Evolutionary conservation across 352 stramenopile genomes (phyloP).

Genomic region (Globisporangium spiculum): DNA sequence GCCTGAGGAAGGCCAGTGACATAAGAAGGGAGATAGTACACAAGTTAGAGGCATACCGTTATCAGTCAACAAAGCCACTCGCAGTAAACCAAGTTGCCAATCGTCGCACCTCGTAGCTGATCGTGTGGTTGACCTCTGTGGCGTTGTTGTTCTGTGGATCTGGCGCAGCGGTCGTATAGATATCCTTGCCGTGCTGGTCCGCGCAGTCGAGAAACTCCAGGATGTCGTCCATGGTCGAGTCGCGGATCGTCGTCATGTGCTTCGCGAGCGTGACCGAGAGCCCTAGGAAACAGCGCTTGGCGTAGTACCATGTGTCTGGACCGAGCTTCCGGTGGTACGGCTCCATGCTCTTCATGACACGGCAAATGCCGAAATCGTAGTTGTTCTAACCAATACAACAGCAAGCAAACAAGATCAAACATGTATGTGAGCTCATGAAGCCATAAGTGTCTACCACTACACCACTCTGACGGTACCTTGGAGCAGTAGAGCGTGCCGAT

Average conservation of each 20-base stretch:
- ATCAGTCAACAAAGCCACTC: background rate
- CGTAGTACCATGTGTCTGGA: constrained; percentile 95
- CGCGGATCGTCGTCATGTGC: constrained; percentile 94
- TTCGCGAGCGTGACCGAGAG: constrained; percentile 93
- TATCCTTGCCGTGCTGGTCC: constrained; percentile 90
- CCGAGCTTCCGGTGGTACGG: constrained; percentile 96
- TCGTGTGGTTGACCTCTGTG: constrained; percentile 71
- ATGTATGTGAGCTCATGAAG: background rate
- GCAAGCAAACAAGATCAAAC: background rate
- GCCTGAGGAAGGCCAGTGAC: constrained; percentile 34
- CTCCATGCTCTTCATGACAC: constrained; percentile 95
- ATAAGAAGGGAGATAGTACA: background rate
- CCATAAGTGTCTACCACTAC: background rate
- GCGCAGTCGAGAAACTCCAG: constrained; percentile 91
- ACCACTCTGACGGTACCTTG: constrained; percentile 48
- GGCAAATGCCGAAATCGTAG: constrained; percentile 95
- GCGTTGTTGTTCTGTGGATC: constrained; percentile 27
- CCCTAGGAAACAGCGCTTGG: constrained; percentile 94
- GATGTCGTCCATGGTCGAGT: constrained; percentile 94
- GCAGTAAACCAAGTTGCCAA: too few species aligned
- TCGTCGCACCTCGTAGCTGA: constrained; percentile 86
- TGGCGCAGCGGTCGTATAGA: constrained; percentile 79
- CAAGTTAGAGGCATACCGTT: background rate
- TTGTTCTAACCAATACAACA: constrained; percentile 64
- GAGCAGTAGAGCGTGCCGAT: constrained; percentile 98